These are phyloP conservation scores for Neurospora sp. DNA, from an alignment of 495 filamentous ascomycete genomes.

Conservation along the genomic window DNA sequence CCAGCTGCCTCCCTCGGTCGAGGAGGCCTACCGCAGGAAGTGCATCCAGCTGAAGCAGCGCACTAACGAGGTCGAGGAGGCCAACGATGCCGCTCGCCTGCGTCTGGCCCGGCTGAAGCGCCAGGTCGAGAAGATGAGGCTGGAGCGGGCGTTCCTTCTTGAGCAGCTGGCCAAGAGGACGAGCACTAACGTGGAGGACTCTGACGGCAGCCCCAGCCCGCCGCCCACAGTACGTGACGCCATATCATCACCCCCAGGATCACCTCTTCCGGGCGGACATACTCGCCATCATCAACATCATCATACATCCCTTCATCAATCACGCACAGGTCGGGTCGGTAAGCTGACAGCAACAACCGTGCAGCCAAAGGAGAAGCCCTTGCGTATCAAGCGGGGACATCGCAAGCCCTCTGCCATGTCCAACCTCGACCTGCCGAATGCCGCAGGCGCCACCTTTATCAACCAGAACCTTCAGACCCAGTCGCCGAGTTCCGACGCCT, in stretches of 20 bases:
- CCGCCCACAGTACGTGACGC: constrained; percentile 55
- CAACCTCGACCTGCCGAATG: constrained; percentile 10
- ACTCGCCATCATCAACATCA: constrained; percentile 1
- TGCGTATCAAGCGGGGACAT: constrained; percentile 75
- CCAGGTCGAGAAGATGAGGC: constrained; percentile 79
- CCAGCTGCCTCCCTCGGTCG: constrained; percentile 81
- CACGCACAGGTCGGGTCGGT: constrained; percentile 7
- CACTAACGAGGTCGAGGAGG: constrained; percentile 78
- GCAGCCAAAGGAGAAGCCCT: constrained; percentile 82
- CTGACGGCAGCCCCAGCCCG: constrained; percentile 60
- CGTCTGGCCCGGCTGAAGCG: constrained; percentile 73
- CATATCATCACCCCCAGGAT: constrained; percentile 9
- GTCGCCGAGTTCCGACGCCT: constrained; percentile 39
- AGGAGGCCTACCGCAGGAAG: constrained; percentile 92
- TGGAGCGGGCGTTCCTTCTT: constrained; percentile 81
- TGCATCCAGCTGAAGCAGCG: constrained; percentile 91
- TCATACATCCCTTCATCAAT: constrained; percentile 5
- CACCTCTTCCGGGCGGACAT: constrained; percentile 1
- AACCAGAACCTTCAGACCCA: constrained; percentile 31
- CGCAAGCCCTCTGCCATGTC: constrained; percentile 40
- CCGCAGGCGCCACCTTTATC: constrained; percentile 27
- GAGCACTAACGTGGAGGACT: constrained; percentile 67
- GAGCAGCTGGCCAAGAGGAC: constrained; percentile 80
- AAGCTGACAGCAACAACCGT: constrained; percentile 15
- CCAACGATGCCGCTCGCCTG: constrained; percentile 68